These are phyloP conservation scores for Lipomyces sp. DNA, from an alignment of 805 yeast species.

Conservation along the genomic window DNA sequence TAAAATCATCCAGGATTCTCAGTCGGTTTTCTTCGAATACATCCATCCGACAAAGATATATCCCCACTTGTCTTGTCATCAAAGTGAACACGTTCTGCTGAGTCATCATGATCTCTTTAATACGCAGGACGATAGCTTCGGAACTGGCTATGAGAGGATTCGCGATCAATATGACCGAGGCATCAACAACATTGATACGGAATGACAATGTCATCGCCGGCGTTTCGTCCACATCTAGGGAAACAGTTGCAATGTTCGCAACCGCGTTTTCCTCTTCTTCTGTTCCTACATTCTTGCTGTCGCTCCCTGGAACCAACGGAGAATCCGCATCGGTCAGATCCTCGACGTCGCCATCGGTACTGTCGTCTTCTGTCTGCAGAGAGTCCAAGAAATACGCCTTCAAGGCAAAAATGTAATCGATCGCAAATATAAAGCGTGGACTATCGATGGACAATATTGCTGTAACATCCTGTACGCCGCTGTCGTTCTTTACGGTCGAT, in stretches of 20 bases:
- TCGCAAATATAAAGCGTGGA: constrained; percentile 78
- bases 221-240: constrained; percentile 23
- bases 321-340: constrained; percentile 20
- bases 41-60: constrained; percentile 82
- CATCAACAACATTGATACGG: constrained; percentile 70
- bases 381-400: constrained; percentile 61
- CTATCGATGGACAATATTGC: constrained; percentile 71
- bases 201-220: constrained; percentile 37
- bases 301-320: constrained; percentile 6
- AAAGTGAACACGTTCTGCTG: constrained; percentile 69
- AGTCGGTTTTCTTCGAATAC: constrained; percentile 62
- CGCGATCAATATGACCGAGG: constrained; percentile 79
- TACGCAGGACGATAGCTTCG: constrained; percentile 88
- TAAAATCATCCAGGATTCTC: constrained; percentile 86
- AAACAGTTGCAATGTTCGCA: constrained; percentile 21
- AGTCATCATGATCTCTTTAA: constrained; percentile 74
- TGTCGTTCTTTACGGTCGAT: constrained; percentile 45
- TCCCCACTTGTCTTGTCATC: constrained; percentile 77
- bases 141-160: constrained; percentile 71
- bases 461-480: constrained; percentile 51
- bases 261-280: constrained; percentile 5
- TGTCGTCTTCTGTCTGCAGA: constrained; percentile 41
- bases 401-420: constrained; percentile 82
- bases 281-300: too few species aligned
- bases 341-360: constrained; percentile 24